Evolutionary conservation across 805 yeast genomes (phyloP).

Genomic region (Kluyveromyces dobzhanskii): DNA sequence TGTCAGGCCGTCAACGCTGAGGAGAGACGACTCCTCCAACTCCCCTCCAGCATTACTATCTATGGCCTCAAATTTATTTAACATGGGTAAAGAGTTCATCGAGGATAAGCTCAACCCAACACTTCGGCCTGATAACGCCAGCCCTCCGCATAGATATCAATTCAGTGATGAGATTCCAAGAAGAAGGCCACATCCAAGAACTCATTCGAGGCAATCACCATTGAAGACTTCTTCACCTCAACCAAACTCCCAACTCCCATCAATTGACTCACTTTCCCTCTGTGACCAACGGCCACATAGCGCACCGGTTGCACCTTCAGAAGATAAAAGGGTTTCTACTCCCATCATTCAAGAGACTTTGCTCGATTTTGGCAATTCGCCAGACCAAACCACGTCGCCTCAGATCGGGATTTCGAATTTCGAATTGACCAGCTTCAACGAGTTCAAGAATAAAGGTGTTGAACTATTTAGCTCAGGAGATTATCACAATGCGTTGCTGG

Average conservation of each 20-base stretch:
- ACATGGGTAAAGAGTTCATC: conserved; percentile 26
- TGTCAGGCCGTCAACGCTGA: not conserved
- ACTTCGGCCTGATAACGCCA: not conserved
- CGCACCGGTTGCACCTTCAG: not conserved
- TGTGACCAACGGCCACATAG: too few species aligned
- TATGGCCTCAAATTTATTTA: conserved; percentile 22
- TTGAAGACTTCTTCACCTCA: too few species aligned
- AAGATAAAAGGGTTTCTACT: not conserved
- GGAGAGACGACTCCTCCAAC: not conserved
- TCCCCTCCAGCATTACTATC: conserved; percentile 4
- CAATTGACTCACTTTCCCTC: too few species aligned
- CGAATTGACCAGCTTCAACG: conserved; percentile 33
- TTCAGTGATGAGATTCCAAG: too few species aligned
- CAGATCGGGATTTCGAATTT: conserved; percentile 15
- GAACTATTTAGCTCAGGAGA: conserved; percentile 74
- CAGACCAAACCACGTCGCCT: not conserved
- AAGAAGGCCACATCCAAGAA: not conserved
- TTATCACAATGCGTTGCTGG: conserved; percentile 53
- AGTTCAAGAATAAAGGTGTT: conserved; percentile 48
- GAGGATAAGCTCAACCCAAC: conserved; percentile 1
- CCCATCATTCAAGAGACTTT: conserved; percentile 3
- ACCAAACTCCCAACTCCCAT: too few species aligned
- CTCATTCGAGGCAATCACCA: not conserved
- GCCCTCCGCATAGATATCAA: too few species aligned
- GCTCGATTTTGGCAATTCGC: conserved; percentile 15